Percentiles rank a stretch among this genome's conserved stretches.
Conservation (phyloP, 768 basidiomycete species). For the Nidularia sp. region DNA sequence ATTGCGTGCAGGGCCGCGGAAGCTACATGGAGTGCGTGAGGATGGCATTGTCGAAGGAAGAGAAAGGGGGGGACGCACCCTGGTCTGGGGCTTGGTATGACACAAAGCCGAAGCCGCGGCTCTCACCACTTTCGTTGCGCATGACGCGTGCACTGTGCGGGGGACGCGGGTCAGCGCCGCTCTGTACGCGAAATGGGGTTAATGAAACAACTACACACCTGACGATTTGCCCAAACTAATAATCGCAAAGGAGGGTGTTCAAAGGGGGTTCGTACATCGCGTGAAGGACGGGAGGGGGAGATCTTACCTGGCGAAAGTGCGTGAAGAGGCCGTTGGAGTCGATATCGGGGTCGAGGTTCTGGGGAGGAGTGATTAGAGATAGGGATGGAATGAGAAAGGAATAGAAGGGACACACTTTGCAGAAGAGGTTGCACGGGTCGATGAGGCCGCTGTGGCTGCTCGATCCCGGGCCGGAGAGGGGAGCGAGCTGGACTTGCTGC, state of each 20-base stretch:
- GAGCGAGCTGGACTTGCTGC: conserved; percentile 85
- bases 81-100: conserved; percentile 14
- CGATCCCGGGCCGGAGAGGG: conserved; percentile 69
- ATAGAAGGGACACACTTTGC: conserved; percentile 53
- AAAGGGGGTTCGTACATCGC: conserved; percentile 3
- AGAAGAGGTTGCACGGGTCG: conserved; percentile 88
- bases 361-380: conserved; percentile 3
- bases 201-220: conserved; percentile 41
- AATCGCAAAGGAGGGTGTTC: not conserved
- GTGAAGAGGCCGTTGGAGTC: conserved; percentile 82
- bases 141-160: conserved; percentile 80
- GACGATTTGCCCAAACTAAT: conserved; percentile 83
- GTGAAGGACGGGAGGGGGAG: conserved; percentile 3
- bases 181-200: too few species aligned
- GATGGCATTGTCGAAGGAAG: too few species aligned
- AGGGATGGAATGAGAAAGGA: not conserved
- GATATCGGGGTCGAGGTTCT: conserved; percentile 77
- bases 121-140: conserved; percentile 78
- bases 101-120: conserved; percentile 90
- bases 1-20: conserved; percentile 70
- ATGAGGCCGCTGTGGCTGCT: conserved; percentile 83
- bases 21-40: conserved; percentile 34
- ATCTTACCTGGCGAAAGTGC: conserved; percentile 72
- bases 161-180: too few species aligned
- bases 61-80: too few species aligned